Evolutionary conservation across 2,329 filamentous ascomycete genomes (phyloP).

Genomic region (Microsporum canis): DNA sequence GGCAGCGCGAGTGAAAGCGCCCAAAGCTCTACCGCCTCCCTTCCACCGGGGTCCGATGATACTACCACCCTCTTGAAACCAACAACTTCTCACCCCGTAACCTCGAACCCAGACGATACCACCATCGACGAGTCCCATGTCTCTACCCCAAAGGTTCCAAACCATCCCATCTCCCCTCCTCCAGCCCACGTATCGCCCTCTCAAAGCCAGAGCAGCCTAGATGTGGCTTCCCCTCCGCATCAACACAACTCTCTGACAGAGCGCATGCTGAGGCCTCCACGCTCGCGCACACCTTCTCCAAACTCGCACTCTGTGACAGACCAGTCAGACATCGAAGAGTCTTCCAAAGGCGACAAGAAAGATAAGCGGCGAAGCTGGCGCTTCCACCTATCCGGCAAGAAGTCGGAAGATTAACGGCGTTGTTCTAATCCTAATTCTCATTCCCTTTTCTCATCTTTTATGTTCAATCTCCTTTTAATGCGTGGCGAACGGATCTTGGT

Average conservation of each 20-base stretch:
- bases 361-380: conserved; percentile 64
- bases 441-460: not conserved
- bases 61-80: conserved; percentile 33
- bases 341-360: conserved; percentile 51
- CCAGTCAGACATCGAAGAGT: conserved; percentile 65
- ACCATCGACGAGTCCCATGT: conserved; percentile 21
- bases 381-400: conserved; percentile 42
- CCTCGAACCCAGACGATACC: not conserved
- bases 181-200: conserved; percentile 16
- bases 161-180: conserved; percentile 18
- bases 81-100: conserved; percentile 17
- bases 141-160: conserved; percentile 26
- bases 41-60: conserved; percentile 40
- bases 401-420: conserved; percentile 1
- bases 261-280: conserved; percentile 50
- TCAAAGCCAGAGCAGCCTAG: conserved; percentile 1
- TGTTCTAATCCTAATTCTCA: not conserved
- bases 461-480: not conserved
- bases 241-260: conserved; percentile 32
- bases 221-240: conserved; percentile 4
- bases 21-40: conserved; percentile 75
- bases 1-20: conserved; percentile 73
- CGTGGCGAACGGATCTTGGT: not conserved
- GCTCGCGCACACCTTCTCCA: conserved; percentile 62
- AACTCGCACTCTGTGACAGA: conserved; percentile 54